A percentile compares a stretch with the other conserved stretches of the same genome.
These are phyloP conservation scores for Paramyrothecium sp. DNA, from an alignment of 2,329 filamentous ascomycete species.

Conservation along the genomic window DNA sequence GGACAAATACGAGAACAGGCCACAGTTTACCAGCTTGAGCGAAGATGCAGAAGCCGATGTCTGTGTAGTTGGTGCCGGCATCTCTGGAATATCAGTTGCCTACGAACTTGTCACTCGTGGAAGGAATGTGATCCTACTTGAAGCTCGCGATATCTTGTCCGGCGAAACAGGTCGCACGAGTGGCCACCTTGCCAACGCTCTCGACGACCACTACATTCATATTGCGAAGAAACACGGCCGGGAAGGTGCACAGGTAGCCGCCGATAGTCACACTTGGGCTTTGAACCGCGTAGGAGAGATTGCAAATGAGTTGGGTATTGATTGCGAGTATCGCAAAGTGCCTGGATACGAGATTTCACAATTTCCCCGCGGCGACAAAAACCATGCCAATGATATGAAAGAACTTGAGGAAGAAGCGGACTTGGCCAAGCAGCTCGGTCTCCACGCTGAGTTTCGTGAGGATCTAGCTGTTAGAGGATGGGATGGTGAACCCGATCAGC, in stretches of 20 bases:
- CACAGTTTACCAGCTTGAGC: constrained; percentile 3
- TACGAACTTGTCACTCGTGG: constrained; percentile 44
- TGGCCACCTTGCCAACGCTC: constrained; percentile 51
- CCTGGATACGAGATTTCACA: constrained; percentile 50
- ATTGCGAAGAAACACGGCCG: constrained; percentile 52
- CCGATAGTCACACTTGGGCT: constrained; percentile 55
- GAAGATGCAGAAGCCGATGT: constrained; percentile 11
- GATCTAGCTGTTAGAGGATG: constrained; percentile 49
- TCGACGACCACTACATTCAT: constrained; percentile 51
- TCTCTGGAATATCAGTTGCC: constrained; percentile 12
- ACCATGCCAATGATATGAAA: constrained; percentile 34
- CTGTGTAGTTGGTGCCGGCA: constrained; percentile 13
- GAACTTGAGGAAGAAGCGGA: constrained; percentile 10
- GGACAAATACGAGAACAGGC: constrained; percentile 35
- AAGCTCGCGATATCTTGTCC: constrained; percentile 51
- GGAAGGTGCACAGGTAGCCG: constrained; percentile 44
- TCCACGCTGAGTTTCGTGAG: constrained; percentile 19
- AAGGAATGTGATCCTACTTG: constrained; percentile 47
- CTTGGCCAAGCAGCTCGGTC: constrained; percentile 9
- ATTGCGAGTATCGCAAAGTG: constrained; percentile 54
- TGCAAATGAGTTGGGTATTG: constrained; percentile 44
- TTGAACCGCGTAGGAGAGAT: constrained; percentile 50
- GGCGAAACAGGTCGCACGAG: constrained; percentile 54
- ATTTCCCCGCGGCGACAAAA: constrained; percentile 36
- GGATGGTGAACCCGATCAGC: constrained; percentile 48